Conservation (phyloP, 2,329 filamentous ascomycete genomes). For the Xylaria sp. region DNA sequence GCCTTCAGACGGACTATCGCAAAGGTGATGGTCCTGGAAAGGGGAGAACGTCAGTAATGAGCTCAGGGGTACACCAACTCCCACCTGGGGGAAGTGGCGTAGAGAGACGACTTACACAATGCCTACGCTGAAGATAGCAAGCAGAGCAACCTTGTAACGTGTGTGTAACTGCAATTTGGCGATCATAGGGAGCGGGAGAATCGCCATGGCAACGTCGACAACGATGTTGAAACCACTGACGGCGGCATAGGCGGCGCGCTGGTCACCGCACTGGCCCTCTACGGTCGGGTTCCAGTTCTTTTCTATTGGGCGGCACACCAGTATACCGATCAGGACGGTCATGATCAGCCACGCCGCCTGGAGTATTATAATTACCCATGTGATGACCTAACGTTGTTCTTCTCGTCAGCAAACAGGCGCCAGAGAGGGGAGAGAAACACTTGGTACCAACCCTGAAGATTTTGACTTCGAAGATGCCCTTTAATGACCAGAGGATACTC, state of each 20-base stretch:
- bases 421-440: background rate
- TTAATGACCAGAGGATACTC: background rate
- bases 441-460: background rate
- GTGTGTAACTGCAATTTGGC: background rate
- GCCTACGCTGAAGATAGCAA: background rate
- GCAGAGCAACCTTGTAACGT: background rate
- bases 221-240: background rate
- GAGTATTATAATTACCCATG: background rate
- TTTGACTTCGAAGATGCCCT: background rate
- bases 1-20: slow-evolving; percentile 28
- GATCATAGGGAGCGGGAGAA: background rate
- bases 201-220: background rate
- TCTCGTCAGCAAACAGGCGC: background rate
- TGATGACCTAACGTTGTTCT: background rate
- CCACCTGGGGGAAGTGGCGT: no score
- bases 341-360: background rate
- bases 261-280: background rate
- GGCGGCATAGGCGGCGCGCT: background rate
- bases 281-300: background rate
- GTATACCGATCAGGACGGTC: background rate
- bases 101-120: background rate
- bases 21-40: slow-evolving; percentile 39
- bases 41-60: background rate
- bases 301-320: background rate
- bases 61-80: no score